Conservation (phyloP, 2,329 filamentous ascomycete species). For the Hypoxylon sp. region DNA sequence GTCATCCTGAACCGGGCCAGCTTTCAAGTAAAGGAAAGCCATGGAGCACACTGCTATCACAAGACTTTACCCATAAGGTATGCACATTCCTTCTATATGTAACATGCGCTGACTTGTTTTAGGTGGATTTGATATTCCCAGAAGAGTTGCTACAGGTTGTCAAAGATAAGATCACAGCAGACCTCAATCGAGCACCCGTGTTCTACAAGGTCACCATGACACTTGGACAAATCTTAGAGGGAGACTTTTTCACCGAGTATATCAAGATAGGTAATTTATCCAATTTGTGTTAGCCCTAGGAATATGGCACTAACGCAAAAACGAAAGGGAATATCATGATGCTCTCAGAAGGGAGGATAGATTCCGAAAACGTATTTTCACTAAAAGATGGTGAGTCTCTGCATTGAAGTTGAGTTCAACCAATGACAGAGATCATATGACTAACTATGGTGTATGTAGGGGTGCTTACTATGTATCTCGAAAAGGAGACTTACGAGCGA, state of each 20-base stretch:
- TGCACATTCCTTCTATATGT: conserved; percentile 2
- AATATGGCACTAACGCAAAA: not conserved
- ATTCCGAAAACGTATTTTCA: conserved; percentile 75
- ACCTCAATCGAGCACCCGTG: conserved; percentile 46
- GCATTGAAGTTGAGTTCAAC: not conserved
- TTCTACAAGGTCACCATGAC: conserved; percentile 79
- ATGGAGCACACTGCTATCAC: conserved; percentile 72
- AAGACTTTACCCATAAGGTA: conserved; percentile 75
- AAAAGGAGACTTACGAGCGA: conserved; percentile 82
- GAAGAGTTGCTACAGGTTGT: conserved; percentile 66
- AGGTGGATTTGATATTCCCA: conserved; percentile 79
- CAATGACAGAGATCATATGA: not conserved
- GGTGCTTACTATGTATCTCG: conserved; percentile 76
- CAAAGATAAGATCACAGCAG: conserved; percentile 58
- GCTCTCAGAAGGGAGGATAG: conserved; percentile 79
- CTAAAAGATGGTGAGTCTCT: conserved; percentile 68
- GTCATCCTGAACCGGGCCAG: conserved; percentile 75
- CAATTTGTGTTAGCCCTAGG: no score
- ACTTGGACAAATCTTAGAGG: conserved; percentile 74
- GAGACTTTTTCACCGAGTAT: conserved; percentile 82
- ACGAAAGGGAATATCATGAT: conserved; percentile 76
- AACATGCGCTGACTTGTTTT: not conserved
- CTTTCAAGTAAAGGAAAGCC: conserved; percentile 77
- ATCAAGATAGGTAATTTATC: conserved; percentile 74
- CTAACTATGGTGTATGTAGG: conserved; percentile 52